These are phyloP conservation scores for Selenicereus undatus DNA, from an alignment of 148 eudicot genomes.

Conservation along the genomic window DNA sequence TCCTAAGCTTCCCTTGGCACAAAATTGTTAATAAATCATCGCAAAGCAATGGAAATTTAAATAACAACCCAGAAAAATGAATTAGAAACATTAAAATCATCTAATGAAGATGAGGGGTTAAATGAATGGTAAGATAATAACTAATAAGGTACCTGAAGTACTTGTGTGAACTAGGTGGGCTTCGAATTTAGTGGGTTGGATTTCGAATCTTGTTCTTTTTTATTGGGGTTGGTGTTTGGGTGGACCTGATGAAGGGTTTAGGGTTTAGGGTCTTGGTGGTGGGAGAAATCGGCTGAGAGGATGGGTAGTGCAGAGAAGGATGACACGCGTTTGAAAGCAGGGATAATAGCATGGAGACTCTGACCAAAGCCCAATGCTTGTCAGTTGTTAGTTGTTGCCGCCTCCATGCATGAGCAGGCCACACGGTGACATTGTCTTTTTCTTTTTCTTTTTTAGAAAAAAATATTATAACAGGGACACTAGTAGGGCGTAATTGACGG, in stretches of 20 bases:
- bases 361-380: not conserved
- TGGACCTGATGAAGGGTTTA: not conserved
- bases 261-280: slow-evolving; percentile 10
- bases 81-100: not conserved
- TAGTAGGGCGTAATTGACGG: too few species aligned
- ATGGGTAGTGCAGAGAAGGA: not conserved
- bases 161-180: not conserved
- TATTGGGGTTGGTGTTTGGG: not conserved
- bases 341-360: not conserved
- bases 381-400: not conserved
- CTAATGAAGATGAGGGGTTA: not conserved
- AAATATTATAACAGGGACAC: too few species aligned
- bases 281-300: not conserved
- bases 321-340: slow-evolving; percentile 32
- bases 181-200: too few species aligned
- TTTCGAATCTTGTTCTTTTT: too few species aligned
- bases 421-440: not conserved
- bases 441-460: too few species aligned
- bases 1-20: not conserved
- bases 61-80: not conserved
- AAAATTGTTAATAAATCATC: not conserved
- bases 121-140: not conserved
- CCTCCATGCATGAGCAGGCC: not conserved
- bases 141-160: not conserved
- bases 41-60: not conserved